phyloP scores from a whole-genome alignment of 1,284 basidiomycete species.

The Sporisorium iseilematis-ciliati region DNA sequence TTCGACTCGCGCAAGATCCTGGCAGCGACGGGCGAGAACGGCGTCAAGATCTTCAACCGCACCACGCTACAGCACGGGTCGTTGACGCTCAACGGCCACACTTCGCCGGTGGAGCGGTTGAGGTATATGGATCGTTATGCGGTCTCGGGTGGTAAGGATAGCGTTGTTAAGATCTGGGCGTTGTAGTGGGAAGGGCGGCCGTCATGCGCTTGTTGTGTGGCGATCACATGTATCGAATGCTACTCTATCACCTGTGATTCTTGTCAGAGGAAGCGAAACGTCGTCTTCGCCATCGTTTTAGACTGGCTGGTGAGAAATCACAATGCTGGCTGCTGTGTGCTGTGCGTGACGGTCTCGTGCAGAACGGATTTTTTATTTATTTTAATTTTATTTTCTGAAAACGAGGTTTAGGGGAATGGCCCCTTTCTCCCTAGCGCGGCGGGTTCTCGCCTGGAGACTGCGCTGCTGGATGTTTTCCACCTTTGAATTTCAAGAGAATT shows the following conservation, averaged over 20 bases:
- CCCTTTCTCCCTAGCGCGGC: too few species aligned
- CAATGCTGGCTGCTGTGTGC: too few species aligned
- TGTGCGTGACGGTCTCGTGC: too few species aligned
- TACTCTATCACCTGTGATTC: not conserved
- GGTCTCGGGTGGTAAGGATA: conserved; percentile 88
- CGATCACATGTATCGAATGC: not conserved
- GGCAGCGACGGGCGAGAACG: conserved; percentile 92
- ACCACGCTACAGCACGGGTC: conserved; percentile 90
- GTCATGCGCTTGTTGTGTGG: too few species aligned
- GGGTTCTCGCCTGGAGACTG: too few species aligned
- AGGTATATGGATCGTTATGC: conserved; percentile 97
- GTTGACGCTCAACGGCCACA: conserved; percentile 89
- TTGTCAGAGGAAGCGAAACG: not conserved
- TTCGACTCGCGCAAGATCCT: conserved; percentile 94
- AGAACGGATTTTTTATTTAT: too few species aligned
- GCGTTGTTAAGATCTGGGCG: conserved; percentile 93
- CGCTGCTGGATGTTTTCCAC: too few species aligned
- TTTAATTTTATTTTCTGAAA: too few species aligned
- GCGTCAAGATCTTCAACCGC: conserved; percentile 94
- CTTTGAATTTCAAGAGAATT: too few species aligned
- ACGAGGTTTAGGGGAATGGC: too few species aligned
- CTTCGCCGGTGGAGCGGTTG: conserved; percentile 85
- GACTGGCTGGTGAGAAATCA: too few species aligned
- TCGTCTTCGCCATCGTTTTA: too few species aligned
- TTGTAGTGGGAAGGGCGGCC: conserved; percentile 73